Conservation (phyloP, 805 yeast genomes). For the Dipodascus albidus region DNA sequence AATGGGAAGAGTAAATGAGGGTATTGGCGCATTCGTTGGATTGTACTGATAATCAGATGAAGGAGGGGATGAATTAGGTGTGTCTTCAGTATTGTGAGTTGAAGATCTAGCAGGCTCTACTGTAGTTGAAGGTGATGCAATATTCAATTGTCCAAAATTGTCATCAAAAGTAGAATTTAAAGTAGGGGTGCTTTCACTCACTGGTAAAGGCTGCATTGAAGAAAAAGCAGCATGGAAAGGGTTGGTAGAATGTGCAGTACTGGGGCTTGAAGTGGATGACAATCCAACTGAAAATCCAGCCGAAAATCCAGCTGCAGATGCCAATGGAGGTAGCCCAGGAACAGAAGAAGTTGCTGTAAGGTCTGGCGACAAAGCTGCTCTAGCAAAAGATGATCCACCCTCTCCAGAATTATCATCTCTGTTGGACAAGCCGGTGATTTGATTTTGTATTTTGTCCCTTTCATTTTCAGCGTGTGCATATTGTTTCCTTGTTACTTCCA, state of each 20-base stretch:
- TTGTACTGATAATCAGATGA: slow-evolving; percentile 18
- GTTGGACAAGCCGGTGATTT: slow-evolving; percentile 22
- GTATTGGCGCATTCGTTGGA: slow-evolving; percentile 9
- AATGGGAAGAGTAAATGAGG: slow-evolving; percentile 33
- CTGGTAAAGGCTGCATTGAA: not conserved
- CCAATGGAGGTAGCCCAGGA: slow-evolving; percentile 1
- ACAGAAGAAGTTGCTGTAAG: slow-evolving; percentile 3
- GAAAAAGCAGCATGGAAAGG: slow-evolving; percentile 1
- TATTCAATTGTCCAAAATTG: slow-evolving; percentile 13
- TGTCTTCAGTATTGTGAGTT: slow-evolving; percentile 17
- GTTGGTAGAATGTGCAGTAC: slow-evolving; percentile 7
- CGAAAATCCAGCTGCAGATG: slow-evolving; percentile 10
- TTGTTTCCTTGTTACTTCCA: slow-evolving; percentile 59
- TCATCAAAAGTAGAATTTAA: slow-evolving; percentile 15
- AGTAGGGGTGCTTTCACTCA: not conserved
- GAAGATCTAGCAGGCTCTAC: slow-evolving; percentile 15
- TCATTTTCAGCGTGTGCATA: slow-evolving; percentile 50
- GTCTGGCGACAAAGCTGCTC: slow-evolving; percentile 4
- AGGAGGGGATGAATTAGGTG: slow-evolving; percentile 21
- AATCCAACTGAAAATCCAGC: slow-evolving; percentile 13
- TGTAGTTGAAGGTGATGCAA: slow-evolving; percentile 19
- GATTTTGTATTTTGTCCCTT: slow-evolving; percentile 32
- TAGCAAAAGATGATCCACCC: slow-evolving; percentile 8
- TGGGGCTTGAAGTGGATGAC: slow-evolving; percentile 20
- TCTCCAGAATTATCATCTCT: slow-evolving; percentile 24